Base-by-base conservation (phyloP, 129 eudicot species). In the Heracleum sosnowskyi region DNA sequence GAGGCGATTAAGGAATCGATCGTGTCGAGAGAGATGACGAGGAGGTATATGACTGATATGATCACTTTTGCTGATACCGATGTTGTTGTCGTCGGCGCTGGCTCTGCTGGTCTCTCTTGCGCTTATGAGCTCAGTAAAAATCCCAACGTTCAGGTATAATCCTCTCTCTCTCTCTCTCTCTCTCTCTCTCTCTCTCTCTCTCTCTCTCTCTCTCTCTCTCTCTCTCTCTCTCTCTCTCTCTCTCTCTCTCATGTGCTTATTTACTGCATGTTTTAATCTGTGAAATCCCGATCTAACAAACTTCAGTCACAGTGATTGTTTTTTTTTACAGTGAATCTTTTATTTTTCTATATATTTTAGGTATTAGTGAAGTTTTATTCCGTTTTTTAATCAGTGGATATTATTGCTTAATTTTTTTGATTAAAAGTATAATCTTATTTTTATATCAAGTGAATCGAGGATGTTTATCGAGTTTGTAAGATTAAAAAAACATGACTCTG, bases 41-140 rank as follows among this genome's bases (percentile, higher is more conserved):
- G 91, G 39, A 79, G 91, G 80, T 87, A 87, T 76, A 87, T 87
- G 91, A 87, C 86, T 45, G 91, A 87, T 81, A 82, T 87, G 88
- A 87, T 87, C 76, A 82, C 91, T 22, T 82, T 82, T 49, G 91
- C 91, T 18, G 91, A 87, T 60, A 87, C 91, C 7, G 91, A 87
- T 74, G 91, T 87, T 8, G 86, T 87, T 40, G 41, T 87, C n/a
- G 81, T 85, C 12, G 91, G 91, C 18, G 91, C 91, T 46, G 91
- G 91, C n/a, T 87, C 91, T 28, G 91, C 91, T 24, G 88, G 91
- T 16, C 85, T 87, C 51, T 82, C 88, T 8, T 87, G 91, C n/a
- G 91, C 91, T 62, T 87, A 87, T 55, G 88, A 87, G 86, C 86
- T 87, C 64, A 79, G 84, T 49, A 87, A 87, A 63, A 87, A 85